These are phyloP conservation scores for Mycosphaerelloides madeirae DNA, from an alignment of 2,329 filamentous ascomycete species.

Conservation along the genomic window DNA sequence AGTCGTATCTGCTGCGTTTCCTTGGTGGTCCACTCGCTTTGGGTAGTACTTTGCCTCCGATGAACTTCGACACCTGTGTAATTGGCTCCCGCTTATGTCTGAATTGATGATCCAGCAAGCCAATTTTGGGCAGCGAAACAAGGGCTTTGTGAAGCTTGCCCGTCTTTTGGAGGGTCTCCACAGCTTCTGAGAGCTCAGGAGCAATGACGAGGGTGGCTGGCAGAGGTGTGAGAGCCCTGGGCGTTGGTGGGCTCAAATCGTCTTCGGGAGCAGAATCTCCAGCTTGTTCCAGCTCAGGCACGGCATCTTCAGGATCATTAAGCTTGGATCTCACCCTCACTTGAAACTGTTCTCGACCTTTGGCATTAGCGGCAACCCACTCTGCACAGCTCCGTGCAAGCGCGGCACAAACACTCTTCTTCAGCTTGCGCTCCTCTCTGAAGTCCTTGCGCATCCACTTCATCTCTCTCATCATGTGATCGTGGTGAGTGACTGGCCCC, in stretches of 20 bases:
- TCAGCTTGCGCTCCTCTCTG: constrained; percentile 90
- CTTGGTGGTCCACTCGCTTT: constrained; percentile 59
- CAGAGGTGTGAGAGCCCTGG: constrained; percentile 13
- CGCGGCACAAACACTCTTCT: constrained; percentile 71
- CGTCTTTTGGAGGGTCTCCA: constrained; percentile 23
- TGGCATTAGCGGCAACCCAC: constrained; percentile 63
- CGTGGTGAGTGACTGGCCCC: constrained; percentile 73
- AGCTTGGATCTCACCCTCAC: constrained; percentile 53
- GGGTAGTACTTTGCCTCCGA: constrained; percentile 73
- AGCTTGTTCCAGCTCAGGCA: constrained; percentile 29
- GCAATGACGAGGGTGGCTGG: constrained; percentile 24
- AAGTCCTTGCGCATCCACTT: constrained; percentile 99
- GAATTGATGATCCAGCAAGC: constrained; percentile 10
- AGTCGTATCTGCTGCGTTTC: constrained; percentile 79
- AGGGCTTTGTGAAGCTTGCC: constrained; percentile 27
- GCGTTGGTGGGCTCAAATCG: constrained; percentile 26
- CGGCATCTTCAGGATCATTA: constrained; percentile 9
- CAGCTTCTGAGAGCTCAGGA: constrained; percentile 24
- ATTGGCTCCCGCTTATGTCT: constrained; percentile 10
- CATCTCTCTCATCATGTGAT: constrained; percentile 82
- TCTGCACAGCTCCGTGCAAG: constrained; percentile 79
- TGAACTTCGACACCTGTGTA: constrained; percentile 71
- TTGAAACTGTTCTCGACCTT: constrained; percentile 64
- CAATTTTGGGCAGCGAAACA: constrained; percentile 23
- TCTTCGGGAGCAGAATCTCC: constrained; percentile 31